Base-by-base conservation (phyloP, 768 basidiomycete species). In the Lactarius sanguifluus region DNA sequence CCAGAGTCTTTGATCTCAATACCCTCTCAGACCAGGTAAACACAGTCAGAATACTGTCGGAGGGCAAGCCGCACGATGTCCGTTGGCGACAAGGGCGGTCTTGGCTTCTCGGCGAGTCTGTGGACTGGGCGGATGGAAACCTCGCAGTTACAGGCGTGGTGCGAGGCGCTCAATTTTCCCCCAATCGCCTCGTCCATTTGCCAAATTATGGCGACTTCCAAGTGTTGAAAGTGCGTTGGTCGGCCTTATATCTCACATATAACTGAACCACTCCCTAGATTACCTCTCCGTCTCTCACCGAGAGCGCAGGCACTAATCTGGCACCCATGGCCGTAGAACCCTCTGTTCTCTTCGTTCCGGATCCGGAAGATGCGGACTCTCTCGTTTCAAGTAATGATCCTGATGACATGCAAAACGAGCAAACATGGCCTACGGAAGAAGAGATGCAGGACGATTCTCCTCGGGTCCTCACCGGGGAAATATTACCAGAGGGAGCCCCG, bases 381-480 rank as follows among this genome's bases (percentile, higher is more conserved):
- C 78, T 98, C 58, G 84, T 92, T 15, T 94, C 94, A 1, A 88
- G 84, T 59, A 95, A 96, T 75, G 87, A 91, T 28, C 92, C 90
- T 5, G 95, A 98, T 72, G 88, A 92, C 64, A 83, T 97, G 77
- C 86, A 83, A 41, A 97, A 96, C 74, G 96, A 99, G 72, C 96
- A 99, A 76, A 99, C 96, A 0, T 98, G 96, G 96, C 96, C 96
- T 1, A 96, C 94, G 0, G 94, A 98, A 75, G 96, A 98, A 73
- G 96, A 98, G 75, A 92, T 98, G 88, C 80, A 79, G 25, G 83
- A 77, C 7, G 77, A 72, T 4, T 75, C 40, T 59, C 45, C 43
- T 47, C 58, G 69, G 5, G 70, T 73, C 34, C 62, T 65, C 13
- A 69, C 71, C n/a, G 75, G 79, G 13, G 61, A 70, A 0, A 74